Percentiles rank a stretch among this genome's conserved stretches.
Evolutionary conservation across 345 rosid species (phyloP).

Genomic region (Brassica incana): DNA sequence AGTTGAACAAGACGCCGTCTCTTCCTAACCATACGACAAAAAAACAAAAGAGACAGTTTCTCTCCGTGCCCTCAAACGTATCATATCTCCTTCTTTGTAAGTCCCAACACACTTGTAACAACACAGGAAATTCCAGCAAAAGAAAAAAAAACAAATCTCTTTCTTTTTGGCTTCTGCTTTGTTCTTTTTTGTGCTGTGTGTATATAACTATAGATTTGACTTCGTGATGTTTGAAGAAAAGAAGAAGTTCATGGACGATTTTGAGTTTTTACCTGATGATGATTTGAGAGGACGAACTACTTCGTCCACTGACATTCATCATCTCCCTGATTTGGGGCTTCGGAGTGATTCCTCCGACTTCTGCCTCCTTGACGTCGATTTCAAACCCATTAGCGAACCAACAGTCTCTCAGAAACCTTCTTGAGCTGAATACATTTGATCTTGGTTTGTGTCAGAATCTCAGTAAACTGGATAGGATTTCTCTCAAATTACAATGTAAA

Average conservation of each 20-base stretch:
- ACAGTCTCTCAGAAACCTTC: neutral
- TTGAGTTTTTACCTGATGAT: neutral
- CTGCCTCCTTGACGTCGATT: constrained; percentile 3
- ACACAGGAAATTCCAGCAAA: no score
- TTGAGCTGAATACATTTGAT: constrained; percentile 18
- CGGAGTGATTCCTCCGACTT: neutral
- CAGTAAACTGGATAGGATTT: constrained; percentile 61
- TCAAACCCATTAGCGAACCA: constrained; percentile 29
- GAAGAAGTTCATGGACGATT: neutral
- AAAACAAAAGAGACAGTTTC: neutral
- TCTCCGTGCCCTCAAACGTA: neutral
- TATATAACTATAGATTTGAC: neutral
- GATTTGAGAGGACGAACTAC: neutral
- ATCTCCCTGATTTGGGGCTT: neutral
- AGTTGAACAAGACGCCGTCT: neutral
- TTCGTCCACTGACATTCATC: neutral
- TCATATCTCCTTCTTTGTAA: no score
- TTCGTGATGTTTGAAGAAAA: neutral
- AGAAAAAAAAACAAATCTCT: neutral
- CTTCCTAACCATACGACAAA: neutral
- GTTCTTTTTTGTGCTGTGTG: neutral
- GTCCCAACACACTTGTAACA: no score
- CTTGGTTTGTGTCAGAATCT: constrained; percentile 38
- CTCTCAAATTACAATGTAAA: constrained; percentile 50
- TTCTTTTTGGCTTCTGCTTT: neutral